Evolutionary conservation across 768 basidiomycete species (phyloP).

Genomic region (Russula compacta): DNA sequence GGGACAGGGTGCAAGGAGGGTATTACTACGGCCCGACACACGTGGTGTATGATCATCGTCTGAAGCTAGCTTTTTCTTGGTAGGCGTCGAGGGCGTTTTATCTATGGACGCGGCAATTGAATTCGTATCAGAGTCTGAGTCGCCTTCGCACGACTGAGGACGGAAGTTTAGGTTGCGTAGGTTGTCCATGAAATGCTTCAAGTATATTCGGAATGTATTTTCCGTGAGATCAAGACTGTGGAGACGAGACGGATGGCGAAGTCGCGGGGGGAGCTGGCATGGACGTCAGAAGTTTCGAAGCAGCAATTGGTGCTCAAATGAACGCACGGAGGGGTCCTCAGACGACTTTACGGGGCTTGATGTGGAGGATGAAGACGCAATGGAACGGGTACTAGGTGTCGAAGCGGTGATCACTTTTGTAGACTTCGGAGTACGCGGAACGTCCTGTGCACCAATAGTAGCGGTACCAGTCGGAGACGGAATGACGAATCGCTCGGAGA

Average conservation of each 20-base stretch:
- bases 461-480: neutral
- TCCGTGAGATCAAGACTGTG: constrained; percentile 58
- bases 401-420: neutral
- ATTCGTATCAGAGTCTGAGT: constrained; percentile 6
- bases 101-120: neutral
- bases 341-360: constrained; percentile 14
- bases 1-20: constrained; percentile 1
- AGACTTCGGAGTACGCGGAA: constrained; percentile 11
- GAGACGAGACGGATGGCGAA: constrained; percentile 67
- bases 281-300: neutral
- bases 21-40: constrained; percentile 1
- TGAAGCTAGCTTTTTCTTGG: constrained; percentile 24
- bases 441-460: neutral
- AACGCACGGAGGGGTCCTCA: constrained; percentile 14
- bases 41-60: constrained; percentile 26
- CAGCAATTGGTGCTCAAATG: neutral
- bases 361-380: constrained; percentile 4
- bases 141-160: neutral
- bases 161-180: constrained; percentile 20
- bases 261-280: constrained; percentile 32
- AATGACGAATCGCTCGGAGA: constrained; percentile 11
- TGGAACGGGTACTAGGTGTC: neutral
- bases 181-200: constrained; percentile 74
- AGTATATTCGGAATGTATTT: constrained; percentile 64
- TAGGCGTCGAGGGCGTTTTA: constrained; percentile 28